Base-by-base conservation (phyloP, 164 flowering plant genomes). In the Nymphaea colorata region DNA sequence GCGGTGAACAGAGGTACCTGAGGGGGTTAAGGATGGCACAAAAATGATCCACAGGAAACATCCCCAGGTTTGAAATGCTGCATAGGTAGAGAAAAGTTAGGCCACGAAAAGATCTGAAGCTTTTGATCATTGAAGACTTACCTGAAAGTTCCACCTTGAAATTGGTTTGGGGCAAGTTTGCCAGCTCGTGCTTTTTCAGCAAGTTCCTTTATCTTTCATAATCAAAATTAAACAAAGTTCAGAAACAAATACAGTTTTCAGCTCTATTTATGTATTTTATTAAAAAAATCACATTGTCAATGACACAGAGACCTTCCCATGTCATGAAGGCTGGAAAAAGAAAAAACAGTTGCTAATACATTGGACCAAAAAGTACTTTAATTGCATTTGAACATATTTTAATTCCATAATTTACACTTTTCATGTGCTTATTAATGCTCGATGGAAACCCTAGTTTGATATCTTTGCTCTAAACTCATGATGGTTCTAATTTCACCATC, bases 101-200 rank as follows among this genome's bases (percentile, higher is more conserved):
- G 45, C 12, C 41, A 5, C 5, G 12, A 47, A 14, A 47, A 47
- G 55, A 7, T 14, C 7, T 6, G 36, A 25, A 25, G 36, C 36
- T 25, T 25, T 25, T 25, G 36, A 25, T 25, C 36, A 25, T 25
- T 25, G 36, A 8, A 60, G 42, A 70, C 51, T 72, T 64, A 88
- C 99, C 99, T 95, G 84, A 95, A 95, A 73, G 93, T 85, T 67
- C 99, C 99, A 67, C 99, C 99, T 80, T 87, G 98, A 78, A 90
- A 95, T 74, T 95, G 92, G 69, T 82, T 62, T 60, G 99, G 99
- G 12, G 82, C 72, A 66, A 95, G 96, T 76, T 90, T 90, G 67
- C 96, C 96, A 11, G 87, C 55, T 69, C 99, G 79, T 63, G 98
- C 99, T 79, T 88, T 95, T 71, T 84, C 96, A 72, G 97, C 99